Percentiles rank a stretch among this genome's conserved stretches.
Conservation (phyloP, 2,329 filamentous ascomycete species). For the Paracamarosporium sp. region DNA sequence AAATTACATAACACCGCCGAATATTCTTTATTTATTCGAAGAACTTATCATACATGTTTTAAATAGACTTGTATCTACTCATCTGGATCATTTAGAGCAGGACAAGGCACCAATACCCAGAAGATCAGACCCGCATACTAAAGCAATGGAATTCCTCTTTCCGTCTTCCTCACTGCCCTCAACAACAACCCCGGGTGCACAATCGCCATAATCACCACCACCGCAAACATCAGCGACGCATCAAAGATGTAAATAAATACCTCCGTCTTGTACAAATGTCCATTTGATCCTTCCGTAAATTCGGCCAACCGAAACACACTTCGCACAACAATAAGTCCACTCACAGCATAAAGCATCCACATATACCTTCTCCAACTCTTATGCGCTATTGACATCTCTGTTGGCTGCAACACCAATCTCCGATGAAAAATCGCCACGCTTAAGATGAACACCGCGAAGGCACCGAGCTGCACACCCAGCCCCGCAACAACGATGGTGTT, state of each 20-base stretch:
- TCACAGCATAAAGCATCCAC: conserved; percentile 18
- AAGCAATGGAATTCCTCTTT: conserved; percentile 1
- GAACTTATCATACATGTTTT: too few relatives aligned
- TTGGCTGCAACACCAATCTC: conserved; percentile 16
- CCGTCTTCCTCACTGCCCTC: conserved; percentile 14
- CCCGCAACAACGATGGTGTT: conserved; percentile 20
- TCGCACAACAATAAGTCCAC: conserved; percentile 18
- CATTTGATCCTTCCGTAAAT: conserved; percentile 15
- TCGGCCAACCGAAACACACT: conserved; percentile 23
- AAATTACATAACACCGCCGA: neutral
- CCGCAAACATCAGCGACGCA: conserved; percentile 19
- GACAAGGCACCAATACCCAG: too few relatives aligned
- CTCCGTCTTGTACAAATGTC: conserved; percentile 18
- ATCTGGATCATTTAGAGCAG: too few relatives aligned
- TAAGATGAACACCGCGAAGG: conserved; percentile 20
- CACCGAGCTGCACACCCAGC: conserved; percentile 20
- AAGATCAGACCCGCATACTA: too few relatives aligned
- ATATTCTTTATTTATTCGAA: too few relatives aligned
- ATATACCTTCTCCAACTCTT: conserved; percentile 19
- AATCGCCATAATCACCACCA: conserved; percentile 12
- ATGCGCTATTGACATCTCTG: neutral
- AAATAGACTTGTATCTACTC: too few relatives aligned
- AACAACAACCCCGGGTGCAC: conserved; percentile 21
- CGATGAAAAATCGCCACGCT: conserved; percentile 18
- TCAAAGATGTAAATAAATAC: conserved; percentile 24